Evolutionary conservation across 1,139 yeast genomes (phyloP).

Genomic region (Taphrina flavorubra): DNA sequence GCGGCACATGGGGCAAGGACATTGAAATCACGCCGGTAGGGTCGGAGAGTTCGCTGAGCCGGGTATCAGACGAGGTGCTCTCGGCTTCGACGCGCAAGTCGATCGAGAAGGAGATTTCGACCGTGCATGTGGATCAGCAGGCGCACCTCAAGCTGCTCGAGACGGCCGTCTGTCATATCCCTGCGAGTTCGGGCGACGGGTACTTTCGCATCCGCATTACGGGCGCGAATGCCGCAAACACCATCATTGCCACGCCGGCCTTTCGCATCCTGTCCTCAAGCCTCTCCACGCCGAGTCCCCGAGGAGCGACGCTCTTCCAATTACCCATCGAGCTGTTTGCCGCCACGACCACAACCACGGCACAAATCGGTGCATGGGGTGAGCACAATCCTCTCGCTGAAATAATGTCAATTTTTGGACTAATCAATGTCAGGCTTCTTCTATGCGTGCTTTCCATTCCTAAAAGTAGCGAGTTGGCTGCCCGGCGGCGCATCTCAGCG

Average conservation of each 20-base stretch:
- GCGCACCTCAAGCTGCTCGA: constrained; percentile 11
- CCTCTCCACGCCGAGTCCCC: constrained; percentile 32
- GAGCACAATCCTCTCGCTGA: neutral
- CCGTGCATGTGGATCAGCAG: neutral
- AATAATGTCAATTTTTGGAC: neutral
- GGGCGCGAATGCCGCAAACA: constrained; percentile 4
- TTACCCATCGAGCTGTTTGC: constrained; percentile 33
- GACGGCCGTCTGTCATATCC: constrained; percentile 36
- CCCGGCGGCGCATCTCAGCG: constrained; percentile 36
- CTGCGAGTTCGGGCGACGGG: constrained; percentile 32
- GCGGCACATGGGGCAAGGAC: constrained; percentile 38
- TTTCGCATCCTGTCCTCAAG: constrained; percentile 31
- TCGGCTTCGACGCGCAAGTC: constrained; percentile 7
- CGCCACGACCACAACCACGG: constrained; percentile 23
- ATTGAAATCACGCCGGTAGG: constrained; percentile 33
- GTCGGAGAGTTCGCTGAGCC: constrained; percentile 11
- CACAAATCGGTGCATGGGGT: constrained; percentile 39
- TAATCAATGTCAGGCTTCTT: constrained; percentile 16
- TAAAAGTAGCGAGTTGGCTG: constrained; percentile 32
- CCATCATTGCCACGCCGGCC: constrained; percentile 29
- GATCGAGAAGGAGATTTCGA: constrained; percentile 13
- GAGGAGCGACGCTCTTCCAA: constrained; percentile 35
- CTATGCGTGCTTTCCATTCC: constrained; percentile 39
- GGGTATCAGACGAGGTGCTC: constrained; percentile 11
- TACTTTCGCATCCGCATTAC: constrained; percentile 36